Evolutionary conservation across 306 rosid genomes (phyloP).

Genomic region (Glycine tomentella): DNA sequence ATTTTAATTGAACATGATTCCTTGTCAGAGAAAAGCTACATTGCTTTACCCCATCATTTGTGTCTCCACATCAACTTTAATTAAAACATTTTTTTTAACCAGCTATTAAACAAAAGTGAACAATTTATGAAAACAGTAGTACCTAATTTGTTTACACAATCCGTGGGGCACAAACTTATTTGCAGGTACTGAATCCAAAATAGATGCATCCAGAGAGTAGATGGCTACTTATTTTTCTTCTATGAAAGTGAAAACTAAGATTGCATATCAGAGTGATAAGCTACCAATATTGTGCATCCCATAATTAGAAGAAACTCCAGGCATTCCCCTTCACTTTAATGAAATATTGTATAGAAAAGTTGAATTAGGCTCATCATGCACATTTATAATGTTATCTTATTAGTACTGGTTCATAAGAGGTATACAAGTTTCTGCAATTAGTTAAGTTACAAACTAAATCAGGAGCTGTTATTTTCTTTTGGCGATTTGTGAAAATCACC

Average conservation of each 20-base stretch:
- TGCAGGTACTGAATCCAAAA: not conserved
- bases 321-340: not conserved
- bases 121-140: not conserved
- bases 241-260: not conserved
- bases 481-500: not conserved
- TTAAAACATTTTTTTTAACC: not conserved
- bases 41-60: not conserved
- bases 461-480: not conserved
- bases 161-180: not conserved
- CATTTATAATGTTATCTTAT: not conserved
- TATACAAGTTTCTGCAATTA: too few species aligned
- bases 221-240: not conserved
- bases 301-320: not conserved
- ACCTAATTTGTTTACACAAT: not conserved
- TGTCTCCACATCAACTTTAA: not conserved
- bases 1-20: slow-evolving; percentile 17
- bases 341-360: not conserved
- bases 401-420: not conserved
- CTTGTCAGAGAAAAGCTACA: slow-evolving; percentile 22
- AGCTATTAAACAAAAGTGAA: slow-evolving; percentile 22
- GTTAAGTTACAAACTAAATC: not conserved
- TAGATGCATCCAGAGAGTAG: not conserved
- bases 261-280: not conserved
- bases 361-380: not conserved
- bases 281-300: not conserved